Conservation (phyloP, 345 rosid genomes). For the Mercurialis annua region DNA sequence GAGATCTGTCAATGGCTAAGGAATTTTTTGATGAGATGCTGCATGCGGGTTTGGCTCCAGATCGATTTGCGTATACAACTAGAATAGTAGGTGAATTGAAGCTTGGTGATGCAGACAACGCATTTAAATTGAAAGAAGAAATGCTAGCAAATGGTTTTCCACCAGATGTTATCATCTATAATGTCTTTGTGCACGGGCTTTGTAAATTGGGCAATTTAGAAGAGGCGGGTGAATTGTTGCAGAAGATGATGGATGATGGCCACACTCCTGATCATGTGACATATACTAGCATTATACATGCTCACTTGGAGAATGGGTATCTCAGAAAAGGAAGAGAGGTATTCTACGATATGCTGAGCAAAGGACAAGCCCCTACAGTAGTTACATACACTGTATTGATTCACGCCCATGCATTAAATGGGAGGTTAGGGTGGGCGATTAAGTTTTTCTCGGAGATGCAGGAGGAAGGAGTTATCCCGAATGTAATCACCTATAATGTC, state of each 20-base stretch:
- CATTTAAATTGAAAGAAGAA: constrained; percentile 55
- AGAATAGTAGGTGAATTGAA: constrained; percentile 48
- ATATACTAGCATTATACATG: constrained; percentile 58
- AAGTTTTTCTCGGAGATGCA: constrained; percentile 57
- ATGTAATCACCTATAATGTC: constrained; percentile 69
- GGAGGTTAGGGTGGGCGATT: constrained; percentile 50
- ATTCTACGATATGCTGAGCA: constrained; percentile 49
- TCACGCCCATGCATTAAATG: constrained; percentile 56
- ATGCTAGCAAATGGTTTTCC: constrained; percentile 46
- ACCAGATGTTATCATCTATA: constrained; percentile 53
- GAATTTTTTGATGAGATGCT: constrained; percentile 56
- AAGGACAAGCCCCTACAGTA: constrained; percentile 50
- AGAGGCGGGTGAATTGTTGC: constrained; percentile 43
- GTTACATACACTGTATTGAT: constrained; percentile 69
- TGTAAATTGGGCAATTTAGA: constrained; percentile 44
- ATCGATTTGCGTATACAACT: constrained; percentile 48
- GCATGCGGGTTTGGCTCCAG: constrained; percentile 50
- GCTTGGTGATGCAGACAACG: constrained; percentile 46
- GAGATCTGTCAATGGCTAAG: constrained; percentile 45
- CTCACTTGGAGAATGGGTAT: constrained; percentile 46
- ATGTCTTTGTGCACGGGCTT: constrained; percentile 51
- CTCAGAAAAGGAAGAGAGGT: constrained; percentile 47
- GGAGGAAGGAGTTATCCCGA: constrained; percentile 47
- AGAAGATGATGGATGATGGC: constrained; percentile 45
- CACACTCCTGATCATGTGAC: constrained; percentile 62